A percentile compares a stretch with the other conserved stretches of the same genome.
Evolutionary conservation across 805 yeast species (phyloP).

Genomic region (Saturnispora besseyi): DNA sequence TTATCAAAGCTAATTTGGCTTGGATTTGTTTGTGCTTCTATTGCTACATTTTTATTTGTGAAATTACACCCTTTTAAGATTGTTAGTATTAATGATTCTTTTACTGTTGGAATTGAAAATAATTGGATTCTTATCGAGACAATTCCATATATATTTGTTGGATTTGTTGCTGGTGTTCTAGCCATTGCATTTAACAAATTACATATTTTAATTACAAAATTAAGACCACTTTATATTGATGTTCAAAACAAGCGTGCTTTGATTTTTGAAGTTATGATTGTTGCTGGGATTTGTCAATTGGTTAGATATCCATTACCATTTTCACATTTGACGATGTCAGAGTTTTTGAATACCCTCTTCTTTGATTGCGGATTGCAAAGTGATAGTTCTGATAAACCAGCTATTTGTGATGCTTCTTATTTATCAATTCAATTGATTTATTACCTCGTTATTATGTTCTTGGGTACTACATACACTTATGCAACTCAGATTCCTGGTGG

Average conservation of each 20-base stretch:
- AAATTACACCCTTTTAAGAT: slow-evolving; percentile 41
- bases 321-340: slow-evolving; percentile 44
- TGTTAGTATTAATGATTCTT: slow-evolving; percentile 34
- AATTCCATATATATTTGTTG: slow-evolving; percentile 63
- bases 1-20: slow-evolving; percentile 71
- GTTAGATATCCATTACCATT: slow-evolving; percentile 42
- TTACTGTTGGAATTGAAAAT: slow-evolving; percentile 58
- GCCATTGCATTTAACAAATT: slow-evolving; percentile 47
- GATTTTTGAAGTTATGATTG: slow-evolving; percentile 34
- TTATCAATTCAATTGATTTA: slow-evolving; percentile 29
- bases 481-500: slow-evolving; percentile 68
- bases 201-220: slow-evolving; percentile 36
- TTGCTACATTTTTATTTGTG: slow-evolving; percentile 55
- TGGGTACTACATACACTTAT: slow-evolving; percentile 59
- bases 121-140: slow-evolving; percentile 67
- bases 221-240: slow-evolving; percentile 21
- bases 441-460: slow-evolving; percentile 21
- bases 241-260: slow-evolving; percentile 27
- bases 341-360: slow-evolving; percentile 52
- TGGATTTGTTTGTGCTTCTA: slow-evolving; percentile 70
- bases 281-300: slow-evolving; percentile 44
- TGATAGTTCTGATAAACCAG: slow-evolving; percentile 9
- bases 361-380: slow-evolving; percentile 44
- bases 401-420: slow-evolving; percentile 17
- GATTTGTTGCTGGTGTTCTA: slow-evolving; percentile 58